phyloP scores from a whole-genome alignment of 2,329 filamentous ascomycete genomes.

The Fusarium sp. region DNA sequence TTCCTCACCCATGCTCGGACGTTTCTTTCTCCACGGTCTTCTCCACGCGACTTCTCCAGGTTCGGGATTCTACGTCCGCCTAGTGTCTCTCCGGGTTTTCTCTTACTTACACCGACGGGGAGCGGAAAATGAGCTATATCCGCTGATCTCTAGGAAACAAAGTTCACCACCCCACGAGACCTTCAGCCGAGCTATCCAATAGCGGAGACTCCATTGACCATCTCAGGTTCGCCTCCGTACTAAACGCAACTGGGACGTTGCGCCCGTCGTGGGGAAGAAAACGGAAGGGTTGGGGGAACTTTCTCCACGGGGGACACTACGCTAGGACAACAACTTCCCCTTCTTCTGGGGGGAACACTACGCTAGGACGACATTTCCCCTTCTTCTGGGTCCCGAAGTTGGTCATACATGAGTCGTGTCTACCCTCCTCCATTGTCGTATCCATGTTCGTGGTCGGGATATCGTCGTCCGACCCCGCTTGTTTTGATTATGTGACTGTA shows the following conservation, averaged over 20 bases:
- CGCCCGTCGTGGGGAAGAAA: constrained; percentile 15
- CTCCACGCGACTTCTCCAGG: constrained; percentile 17
- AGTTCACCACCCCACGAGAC: not conserved
- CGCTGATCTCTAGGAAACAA: not conserved
- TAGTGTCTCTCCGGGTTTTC: not conserved
- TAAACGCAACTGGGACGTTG: constrained; percentile 13
- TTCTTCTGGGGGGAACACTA: not conserved
- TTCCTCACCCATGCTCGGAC: not conserved
- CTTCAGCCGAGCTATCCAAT: constrained; percentile 17
- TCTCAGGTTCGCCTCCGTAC: not conserved
- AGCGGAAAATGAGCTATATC: not conserved
- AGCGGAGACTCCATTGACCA: constrained; percentile 22
- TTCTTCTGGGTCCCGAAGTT: constrained; percentile 4
- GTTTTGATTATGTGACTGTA: not conserved
- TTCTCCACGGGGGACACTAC: not conserved
- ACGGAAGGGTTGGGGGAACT: not conserved
- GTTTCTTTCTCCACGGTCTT: not conserved
- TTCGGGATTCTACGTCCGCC: constrained; percentile 4
- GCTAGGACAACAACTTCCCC: not conserved
- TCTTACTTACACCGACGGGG: constrained; percentile 23
- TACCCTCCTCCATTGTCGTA: not conserved
- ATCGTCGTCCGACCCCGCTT: not conserved
- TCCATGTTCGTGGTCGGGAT: not conserved
- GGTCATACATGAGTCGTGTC: not conserved
- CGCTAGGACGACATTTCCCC: not conserved